Evolutionary conservation across 1,284 basidiomycete genomes (phyloP).

Genomic region (Apiotrichum mycotoxinovorans): DNA sequence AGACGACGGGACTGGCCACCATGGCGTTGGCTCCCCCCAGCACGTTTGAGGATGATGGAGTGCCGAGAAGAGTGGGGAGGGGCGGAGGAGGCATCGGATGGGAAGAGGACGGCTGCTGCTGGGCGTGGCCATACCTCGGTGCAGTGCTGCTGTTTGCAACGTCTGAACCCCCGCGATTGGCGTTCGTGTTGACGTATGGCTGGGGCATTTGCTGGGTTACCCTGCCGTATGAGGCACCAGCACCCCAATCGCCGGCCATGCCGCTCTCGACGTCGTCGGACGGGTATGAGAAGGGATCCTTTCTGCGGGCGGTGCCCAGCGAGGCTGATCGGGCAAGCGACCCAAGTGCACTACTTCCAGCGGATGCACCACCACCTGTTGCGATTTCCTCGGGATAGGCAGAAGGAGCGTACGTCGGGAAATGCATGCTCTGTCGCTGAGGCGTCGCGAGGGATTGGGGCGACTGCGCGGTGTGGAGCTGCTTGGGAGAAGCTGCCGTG

Average conservation of each 20-base stretch:
- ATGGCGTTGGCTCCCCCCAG: neutral
- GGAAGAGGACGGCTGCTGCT: neutral
- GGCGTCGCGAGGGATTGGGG: neutral
- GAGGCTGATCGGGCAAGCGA: constrained; percentile 44
- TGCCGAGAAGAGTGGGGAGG: constrained; percentile 1
- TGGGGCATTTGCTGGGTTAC: constrained; percentile 12
- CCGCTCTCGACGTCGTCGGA: constrained; percentile 49
- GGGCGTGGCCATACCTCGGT: neutral
- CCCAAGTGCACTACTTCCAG: constrained; percentile 24
- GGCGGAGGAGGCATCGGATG: constrained; percentile 14
- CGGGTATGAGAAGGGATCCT: constrained; percentile 47
- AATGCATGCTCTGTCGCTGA: constrained; percentile 20
- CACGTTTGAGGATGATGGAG: neutral
- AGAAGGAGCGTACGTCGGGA: constrained; percentile 19
- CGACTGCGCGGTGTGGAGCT: constrained; percentile 3
- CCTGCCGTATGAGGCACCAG: constrained; percentile 10
- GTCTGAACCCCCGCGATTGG: neutral
- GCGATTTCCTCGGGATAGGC: constrained; percentile 21
- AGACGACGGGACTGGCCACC: constrained; percentile 2
- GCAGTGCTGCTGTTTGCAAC: neutral
- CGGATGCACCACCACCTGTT: constrained; percentile 14
- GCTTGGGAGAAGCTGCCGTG: neutral
- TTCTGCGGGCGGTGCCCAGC: constrained; percentile 39
- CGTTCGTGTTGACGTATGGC: constrained; percentile 10
- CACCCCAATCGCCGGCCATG: constrained; percentile 29